phyloP scores from a whole-genome alignment of 805 yeast genomes.

The Saturnispora diversa region DNA sequence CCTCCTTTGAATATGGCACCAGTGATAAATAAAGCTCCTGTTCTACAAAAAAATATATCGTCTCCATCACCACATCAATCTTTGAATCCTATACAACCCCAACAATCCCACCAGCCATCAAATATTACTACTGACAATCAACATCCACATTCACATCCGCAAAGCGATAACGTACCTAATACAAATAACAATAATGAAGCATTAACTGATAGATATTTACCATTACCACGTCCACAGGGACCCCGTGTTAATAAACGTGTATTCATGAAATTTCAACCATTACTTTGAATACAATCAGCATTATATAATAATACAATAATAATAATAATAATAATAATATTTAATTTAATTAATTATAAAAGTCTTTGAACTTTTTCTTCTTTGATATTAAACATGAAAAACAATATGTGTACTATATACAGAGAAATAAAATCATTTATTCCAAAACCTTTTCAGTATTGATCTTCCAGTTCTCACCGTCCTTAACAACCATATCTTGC shows the following conservation, averaged over 20 bases:
- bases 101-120: background rate
- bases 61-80: no score
- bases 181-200: background rate
- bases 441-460: conserved; percentile 25
- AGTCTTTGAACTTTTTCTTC: no score
- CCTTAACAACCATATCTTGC: conserved; percentile 59
- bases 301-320: background rate
- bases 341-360: background rate
- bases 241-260: conserved; percentile 11
- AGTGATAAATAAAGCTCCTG: background rate
- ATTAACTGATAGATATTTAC: conserved; percentile 14
- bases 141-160: background rate
- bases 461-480: conserved; percentile 38
- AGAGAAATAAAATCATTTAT: conserved; percentile 1
- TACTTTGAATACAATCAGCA: conserved; percentile 15
- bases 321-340: background rate
- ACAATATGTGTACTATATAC: background rate
- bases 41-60: background rate
- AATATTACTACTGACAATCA: background rate
- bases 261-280: conserved; percentile 27
- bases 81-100: no score
- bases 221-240: conserved; percentile 14
- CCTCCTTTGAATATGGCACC: conserved; percentile 4
- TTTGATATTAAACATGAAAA: no score
- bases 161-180: background rate